phyloP scores from a whole-genome alignment of 2,329 filamentous ascomycete genomes.

The Coniosporium uncinatum region DNA sequence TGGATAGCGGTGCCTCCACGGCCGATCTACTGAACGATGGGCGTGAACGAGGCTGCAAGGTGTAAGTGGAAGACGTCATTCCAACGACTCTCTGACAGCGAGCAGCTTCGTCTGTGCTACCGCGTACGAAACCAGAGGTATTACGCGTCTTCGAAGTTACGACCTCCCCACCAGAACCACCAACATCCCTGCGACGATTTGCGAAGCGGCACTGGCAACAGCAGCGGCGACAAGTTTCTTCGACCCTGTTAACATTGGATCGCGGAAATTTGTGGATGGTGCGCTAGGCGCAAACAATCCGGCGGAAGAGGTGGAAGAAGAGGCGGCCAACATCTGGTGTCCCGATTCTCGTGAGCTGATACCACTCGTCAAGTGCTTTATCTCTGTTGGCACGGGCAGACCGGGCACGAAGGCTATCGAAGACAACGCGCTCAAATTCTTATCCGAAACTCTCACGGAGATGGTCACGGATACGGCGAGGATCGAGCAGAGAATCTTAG shows the following conservation, averaged over 20 bases:
- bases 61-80: too few relatives aligned
- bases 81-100: background rate
- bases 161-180: slow-evolving; percentile 10
- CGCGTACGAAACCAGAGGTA: slow-evolving; percentile 2
- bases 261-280: slow-evolving; percentile 17
- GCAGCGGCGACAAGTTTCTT: slow-evolving; percentile 22
- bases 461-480: slow-evolving; percentile 32
- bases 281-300: slow-evolving; percentile 22
- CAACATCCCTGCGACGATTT: slow-evolving; percentile 16
- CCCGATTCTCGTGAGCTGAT: slow-evolving; percentile 13
- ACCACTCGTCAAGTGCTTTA: slow-evolving; percentile 20
- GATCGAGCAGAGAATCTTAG: slow-evolving; percentile 28
- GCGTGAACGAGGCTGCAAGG: background rate
- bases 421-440: slow-evolving; percentile 7
- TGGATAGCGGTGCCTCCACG: background rate
- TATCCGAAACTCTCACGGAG: background rate
- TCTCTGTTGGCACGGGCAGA: slow-evolving; percentile 22
- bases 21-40: background rate
- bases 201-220: slow-evolving; percentile 21
- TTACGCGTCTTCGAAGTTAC: slow-evolving; percentile 18
- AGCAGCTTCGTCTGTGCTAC: slow-evolving; percentile 2
- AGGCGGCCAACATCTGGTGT: slow-evolving; percentile 21
- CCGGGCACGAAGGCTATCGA: slow-evolving; percentile 13
- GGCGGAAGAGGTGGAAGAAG: slow-evolving; percentile 16
- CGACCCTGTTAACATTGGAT: slow-evolving; percentile 17